Evolutionary conservation across 192 early-diverging fungal genomes (phyloP).

Genomic region (Linnemannia zychae): DNA sequence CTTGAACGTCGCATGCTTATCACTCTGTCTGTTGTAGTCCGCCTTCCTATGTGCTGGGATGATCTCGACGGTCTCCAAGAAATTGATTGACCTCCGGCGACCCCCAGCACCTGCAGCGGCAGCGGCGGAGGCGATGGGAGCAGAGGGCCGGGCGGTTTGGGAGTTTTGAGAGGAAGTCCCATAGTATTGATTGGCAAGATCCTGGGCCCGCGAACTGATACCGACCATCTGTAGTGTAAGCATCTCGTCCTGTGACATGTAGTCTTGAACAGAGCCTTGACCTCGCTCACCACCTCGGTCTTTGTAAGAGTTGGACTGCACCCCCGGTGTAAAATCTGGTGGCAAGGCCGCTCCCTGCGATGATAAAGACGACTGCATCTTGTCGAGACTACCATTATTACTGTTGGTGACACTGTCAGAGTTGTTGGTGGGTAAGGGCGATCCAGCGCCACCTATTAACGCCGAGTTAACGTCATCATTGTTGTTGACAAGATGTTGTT

Average conservation of each 20-base stretch:
- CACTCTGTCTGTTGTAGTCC: conserved; percentile 36
- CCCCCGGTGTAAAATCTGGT: conserved; percentile 31
- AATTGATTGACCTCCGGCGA: conserved; percentile 9
- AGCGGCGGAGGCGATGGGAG: not conserved
- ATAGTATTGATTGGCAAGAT: conserved; percentile 16
- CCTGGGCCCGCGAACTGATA: conserved; percentile 18
- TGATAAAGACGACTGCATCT: not conserved
- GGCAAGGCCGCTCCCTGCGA: conserved; percentile 23
- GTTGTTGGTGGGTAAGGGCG: not conserved
- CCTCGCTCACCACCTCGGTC: conserved; percentile 7
- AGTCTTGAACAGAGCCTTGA: not conserved
- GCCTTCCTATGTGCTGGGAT: conserved; percentile 40
- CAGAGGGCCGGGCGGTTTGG: not conserved
- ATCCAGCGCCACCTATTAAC: not conserved
- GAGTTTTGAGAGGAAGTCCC: not conserved
- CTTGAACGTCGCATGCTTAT: conserved; percentile 53
- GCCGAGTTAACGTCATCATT: not conserved
- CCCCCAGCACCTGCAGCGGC: not conserved
- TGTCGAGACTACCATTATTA: too few relatives aligned
- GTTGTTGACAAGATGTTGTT: conserved; percentile 1
- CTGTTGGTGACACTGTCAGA: not conserved
- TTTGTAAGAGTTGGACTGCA: conserved; percentile 32
- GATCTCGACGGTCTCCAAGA: conserved; percentile 36
- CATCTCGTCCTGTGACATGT: conserved; percentile 27
- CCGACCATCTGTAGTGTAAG: conserved; percentile 17